These are phyloP conservation scores for Prunus padus DNA, from an alignment of 306 rosid genomes.

Conservation along the genomic window DNA sequence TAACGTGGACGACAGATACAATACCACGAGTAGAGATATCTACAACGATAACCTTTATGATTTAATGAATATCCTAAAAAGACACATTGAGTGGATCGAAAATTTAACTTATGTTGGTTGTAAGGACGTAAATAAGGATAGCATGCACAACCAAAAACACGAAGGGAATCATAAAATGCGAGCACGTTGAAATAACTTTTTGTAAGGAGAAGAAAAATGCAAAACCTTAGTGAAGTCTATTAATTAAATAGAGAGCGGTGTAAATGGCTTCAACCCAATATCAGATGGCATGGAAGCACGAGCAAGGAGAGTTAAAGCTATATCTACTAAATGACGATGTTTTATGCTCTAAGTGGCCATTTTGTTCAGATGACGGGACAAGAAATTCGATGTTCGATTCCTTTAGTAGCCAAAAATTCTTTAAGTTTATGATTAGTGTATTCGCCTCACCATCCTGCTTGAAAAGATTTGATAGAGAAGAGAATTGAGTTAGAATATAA, in stretches of 20 bases:
- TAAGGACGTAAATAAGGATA: not conserved
- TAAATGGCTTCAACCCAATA: not conserved
- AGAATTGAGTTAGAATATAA: no score
- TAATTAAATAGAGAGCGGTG: not conserved
- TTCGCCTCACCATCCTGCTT: not conserved
- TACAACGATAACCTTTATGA: no score
- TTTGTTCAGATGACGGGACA: not conserved
- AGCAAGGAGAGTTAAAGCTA: not conserved
- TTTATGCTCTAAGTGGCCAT: not conserved
- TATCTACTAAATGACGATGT: not conserved
- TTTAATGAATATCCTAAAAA: no score
- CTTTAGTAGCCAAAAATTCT: not conserved
- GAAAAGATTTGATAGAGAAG: not conserved
- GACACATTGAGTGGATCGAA: no score
- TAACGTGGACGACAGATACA: no score
- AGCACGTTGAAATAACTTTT: not conserved
- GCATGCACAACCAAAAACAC: not conserved
- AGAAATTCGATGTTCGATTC: not conserved
- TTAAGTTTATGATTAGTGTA: not conserved
- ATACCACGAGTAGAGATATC: no score
- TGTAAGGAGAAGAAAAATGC: not conserved
- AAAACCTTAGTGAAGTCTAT: not conserved
- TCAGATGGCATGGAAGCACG: not conserved
- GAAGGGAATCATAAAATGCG: not conserved
- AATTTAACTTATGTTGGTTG: no score